These are phyloP conservation scores for Friedmanniomyces simplex DNA, from an alignment of 495 filamentous ascomycete species.

Conservation along the genomic window DNA sequence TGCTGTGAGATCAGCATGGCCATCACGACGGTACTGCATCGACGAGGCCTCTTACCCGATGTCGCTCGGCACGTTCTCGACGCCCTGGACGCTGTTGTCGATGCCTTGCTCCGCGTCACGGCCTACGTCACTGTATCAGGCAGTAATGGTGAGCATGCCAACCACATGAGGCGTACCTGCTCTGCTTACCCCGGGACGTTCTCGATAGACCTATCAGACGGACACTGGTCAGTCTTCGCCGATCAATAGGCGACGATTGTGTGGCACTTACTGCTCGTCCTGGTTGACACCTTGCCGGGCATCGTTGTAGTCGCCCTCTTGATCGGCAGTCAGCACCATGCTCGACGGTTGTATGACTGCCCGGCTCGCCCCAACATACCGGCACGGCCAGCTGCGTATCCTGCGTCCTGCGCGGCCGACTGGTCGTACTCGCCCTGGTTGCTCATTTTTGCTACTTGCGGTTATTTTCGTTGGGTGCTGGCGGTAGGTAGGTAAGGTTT, in stretches of 20 bases:
- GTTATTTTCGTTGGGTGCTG: background rate
- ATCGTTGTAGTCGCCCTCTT: constrained; percentile 17
- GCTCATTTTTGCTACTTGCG: background rate
- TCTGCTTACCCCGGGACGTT: background rate
- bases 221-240: background rate
- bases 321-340: background rate
- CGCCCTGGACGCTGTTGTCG: constrained; percentile 3
- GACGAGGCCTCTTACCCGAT: background rate
- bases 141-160: background rate
- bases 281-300: constrained; percentile 13
- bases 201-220: background rate
- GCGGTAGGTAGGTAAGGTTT: background rate
- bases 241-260: background rate
- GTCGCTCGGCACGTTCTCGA: constrained; percentile 10
- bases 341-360: background rate
- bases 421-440: constrained; percentile 10
- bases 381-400: constrained; percentile 11
- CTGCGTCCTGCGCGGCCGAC: constrained; percentile 12
- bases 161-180: background rate
- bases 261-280: constrained; percentile 8
- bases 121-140: background rate
- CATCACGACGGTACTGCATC: background rate
- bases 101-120: constrained; percentile 7
- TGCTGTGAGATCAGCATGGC: background rate
- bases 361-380: background rate